Conservation (phyloP, 1,284 basidiomycete species). For the Meira miltonrushii region DNA sequence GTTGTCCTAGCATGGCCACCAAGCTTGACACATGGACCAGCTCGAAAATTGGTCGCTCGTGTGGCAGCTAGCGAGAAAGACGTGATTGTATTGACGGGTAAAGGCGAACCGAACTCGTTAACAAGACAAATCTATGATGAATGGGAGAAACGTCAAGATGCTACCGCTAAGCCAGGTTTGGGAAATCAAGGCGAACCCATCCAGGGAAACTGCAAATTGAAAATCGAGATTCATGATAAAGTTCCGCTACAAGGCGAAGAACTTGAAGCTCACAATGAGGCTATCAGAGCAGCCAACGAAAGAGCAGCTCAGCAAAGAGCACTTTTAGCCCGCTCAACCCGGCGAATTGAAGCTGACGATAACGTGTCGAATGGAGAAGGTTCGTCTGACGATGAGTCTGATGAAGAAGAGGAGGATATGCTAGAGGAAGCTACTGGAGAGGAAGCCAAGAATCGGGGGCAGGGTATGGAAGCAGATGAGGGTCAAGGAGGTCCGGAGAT, state of each 20-base stretch:
- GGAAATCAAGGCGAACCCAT: constrained; percentile 80
- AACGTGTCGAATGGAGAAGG: constrained; percentile 42
- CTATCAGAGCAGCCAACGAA: constrained; percentile 74
- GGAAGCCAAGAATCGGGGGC: constrained; percentile 14
- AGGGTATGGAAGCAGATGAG: constrained; percentile 46
- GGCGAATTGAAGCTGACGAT: constrained; percentile 76
- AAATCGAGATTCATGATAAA: constrained; percentile 66
- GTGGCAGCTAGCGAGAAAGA: constrained; percentile 68
- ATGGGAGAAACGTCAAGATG: constrained; percentile 77
- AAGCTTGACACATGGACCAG: constrained; percentile 86
- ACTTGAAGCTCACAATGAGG: constrained; percentile 72
- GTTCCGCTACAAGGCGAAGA: constrained; percentile 65
- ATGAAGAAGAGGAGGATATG: constrained; percentile 64
- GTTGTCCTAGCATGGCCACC: constrained; percentile 88
- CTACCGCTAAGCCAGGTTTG: constrained; percentile 71
- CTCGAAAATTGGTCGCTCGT: constrained; percentile 74
- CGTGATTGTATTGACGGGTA: constrained; percentile 34
- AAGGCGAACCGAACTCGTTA: constrained; percentile 72
- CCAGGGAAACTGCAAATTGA: constrained; percentile 67
- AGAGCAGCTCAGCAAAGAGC: constrained; percentile 81
- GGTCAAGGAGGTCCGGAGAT: constrained; percentile 62
- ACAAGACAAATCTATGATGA: constrained; percentile 72
- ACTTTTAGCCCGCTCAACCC: constrained; percentile 71
- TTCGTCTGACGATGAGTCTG: constrained; percentile 61
- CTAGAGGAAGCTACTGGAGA: constrained; percentile 34